These are phyloP conservation scores for Physcia stellaris DNA, from an alignment of 495 filamentous ascomycete species.

Conservation along the genomic window DNA sequence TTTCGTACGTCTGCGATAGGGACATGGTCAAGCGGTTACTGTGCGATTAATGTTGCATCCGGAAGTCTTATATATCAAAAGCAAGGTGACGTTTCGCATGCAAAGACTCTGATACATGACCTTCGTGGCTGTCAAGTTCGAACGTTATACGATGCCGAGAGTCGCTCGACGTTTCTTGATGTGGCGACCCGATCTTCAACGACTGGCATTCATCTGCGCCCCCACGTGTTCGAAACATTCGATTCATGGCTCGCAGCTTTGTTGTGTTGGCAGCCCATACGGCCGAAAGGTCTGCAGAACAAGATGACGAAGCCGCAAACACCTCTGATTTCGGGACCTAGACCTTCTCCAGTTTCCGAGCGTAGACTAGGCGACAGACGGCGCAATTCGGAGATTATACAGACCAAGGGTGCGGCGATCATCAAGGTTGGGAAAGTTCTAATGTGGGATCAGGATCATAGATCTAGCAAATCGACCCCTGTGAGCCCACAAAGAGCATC, in stretches of 20 bases:
- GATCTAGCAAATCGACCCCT: constrained; percentile 26
- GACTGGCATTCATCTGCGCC: constrained; percentile 59
- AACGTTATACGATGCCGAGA: constrained; percentile 47
- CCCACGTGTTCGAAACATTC: constrained; percentile 59
- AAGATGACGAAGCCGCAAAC: constrained; percentile 57
- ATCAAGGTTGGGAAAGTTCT: constrained; percentile 96
- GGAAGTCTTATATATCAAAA: constrained; percentile 43
- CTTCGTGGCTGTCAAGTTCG: constrained; percentile 76
- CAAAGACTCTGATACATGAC: constrained; percentile 58
- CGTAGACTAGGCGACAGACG: constrained; percentile 37
- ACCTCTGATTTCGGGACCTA: background rate
- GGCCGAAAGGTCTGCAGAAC: constrained; percentile 58
- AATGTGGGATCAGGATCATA: constrained; percentile 58
- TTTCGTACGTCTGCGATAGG: constrained; percentile 41
- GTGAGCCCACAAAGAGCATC: constrained; percentile 27
- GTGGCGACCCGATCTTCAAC: constrained; percentile 58
- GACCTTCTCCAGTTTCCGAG: constrained; percentile 28
- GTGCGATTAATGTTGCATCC: constrained; percentile 41
- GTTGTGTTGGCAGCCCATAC: constrained; percentile 86
- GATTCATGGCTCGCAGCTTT: constrained; percentile 89
- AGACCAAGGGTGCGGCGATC: constrained; percentile 67
- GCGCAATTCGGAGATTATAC: constrained; percentile 46
- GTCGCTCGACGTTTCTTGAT: constrained; percentile 61
- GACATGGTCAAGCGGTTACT: constrained; percentile 42
- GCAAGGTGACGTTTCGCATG: constrained; percentile 40